Base-by-base conservation (phyloP, 208 protist genomes). In the Acanthamoeba healyi region DNA sequence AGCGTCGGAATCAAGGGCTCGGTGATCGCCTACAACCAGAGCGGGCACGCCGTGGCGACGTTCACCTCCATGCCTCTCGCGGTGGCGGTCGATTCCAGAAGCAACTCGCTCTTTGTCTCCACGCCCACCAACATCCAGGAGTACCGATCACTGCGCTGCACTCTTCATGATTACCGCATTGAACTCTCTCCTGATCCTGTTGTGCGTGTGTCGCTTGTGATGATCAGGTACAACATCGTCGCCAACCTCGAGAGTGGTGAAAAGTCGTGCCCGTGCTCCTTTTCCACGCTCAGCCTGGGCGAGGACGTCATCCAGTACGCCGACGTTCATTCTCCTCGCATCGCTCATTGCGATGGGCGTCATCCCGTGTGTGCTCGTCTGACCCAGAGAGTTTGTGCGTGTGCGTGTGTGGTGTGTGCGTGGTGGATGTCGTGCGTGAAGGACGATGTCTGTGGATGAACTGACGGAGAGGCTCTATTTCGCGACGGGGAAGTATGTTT, bases 251-350 rank as follows among this genome's bases (percentile, higher is more conserved):
- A 32, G 17, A 81, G 40, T 26, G 70, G 70, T 2, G 7, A 81
- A 17, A 44, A 22, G 36, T 81, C 34, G 38, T 81, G 70, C 38
- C 34, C 70, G 70, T 81, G 70, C 70, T 49, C 70, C 70, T 81
- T 81, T 46, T 49, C 34, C 24, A 81, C 70, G 14, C 70, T 49
- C 14, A 0, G 22, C 19, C 36, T 81, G 15, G 70, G 36, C 29
- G 65, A 49, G 22, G 32, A 15, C 40, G 34, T 49, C 40, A 44
- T 81, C 70, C 70, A 81, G 70, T 81, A 81, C 70, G 65, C 26
- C 10, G 7, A 42, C n/a, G 10, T 2, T 22, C 1, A 5, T 36
- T 0, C 29, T 67, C 58, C 58, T 14, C 29, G 17, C 54, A n/a
- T n/a, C n/a, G n/a, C n/a, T n/a, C n/a, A n/a, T n/a, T n/a, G n/a